phyloP scores from a whole-genome alignment of 768 basidiomycete genomes.

The Rubroboletus satanas region DNA sequence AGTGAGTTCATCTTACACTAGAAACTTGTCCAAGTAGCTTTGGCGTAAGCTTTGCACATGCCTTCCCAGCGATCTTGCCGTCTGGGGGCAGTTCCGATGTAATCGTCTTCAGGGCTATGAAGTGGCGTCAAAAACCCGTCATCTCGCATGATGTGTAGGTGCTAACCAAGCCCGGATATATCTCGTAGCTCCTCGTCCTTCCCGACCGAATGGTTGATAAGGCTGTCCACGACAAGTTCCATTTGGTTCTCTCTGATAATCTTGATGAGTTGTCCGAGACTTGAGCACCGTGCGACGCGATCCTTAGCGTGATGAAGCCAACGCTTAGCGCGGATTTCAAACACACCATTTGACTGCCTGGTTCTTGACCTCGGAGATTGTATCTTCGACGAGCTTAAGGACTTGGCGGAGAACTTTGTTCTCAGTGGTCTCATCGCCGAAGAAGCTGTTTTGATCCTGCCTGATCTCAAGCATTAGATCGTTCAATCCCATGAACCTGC shows the following conservation, averaged over 20 bases:
- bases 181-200: constrained; percentile 92
- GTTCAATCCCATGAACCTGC: constrained; percentile 95
- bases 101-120: constrained; percentile 87
- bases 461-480: constrained; percentile 89
- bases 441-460: constrained; percentile 68
- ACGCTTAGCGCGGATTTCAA: neutral
- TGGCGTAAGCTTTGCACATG: constrained; percentile 80
- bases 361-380: constrained; percentile 98
- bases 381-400: constrained; percentile 83
- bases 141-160: neutral
- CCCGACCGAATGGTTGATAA: constrained; percentile 80
- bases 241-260: constrained; percentile 79
- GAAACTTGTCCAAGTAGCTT: constrained; percentile 77
- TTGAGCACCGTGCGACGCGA: constrained; percentile 29
- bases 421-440: constrained; percentile 84
- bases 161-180: constrained; percentile 84
- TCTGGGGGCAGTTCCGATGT: constrained; percentile 85
- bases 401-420: constrained; percentile 81
- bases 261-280: constrained; percentile 87
- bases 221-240: constrained; percentile 82
- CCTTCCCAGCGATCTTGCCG: constrained; percentile 71
- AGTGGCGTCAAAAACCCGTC: constrained; percentile 5
- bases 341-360: constrained; percentile 89
- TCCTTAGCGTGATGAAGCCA: constrained; percentile 3
- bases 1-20: constrained; percentile 46